These are phyloP conservation scores for Amanita brunnescens DNA, from an alignment of 768 basidiomycete species.

Conservation along the genomic window DNA sequence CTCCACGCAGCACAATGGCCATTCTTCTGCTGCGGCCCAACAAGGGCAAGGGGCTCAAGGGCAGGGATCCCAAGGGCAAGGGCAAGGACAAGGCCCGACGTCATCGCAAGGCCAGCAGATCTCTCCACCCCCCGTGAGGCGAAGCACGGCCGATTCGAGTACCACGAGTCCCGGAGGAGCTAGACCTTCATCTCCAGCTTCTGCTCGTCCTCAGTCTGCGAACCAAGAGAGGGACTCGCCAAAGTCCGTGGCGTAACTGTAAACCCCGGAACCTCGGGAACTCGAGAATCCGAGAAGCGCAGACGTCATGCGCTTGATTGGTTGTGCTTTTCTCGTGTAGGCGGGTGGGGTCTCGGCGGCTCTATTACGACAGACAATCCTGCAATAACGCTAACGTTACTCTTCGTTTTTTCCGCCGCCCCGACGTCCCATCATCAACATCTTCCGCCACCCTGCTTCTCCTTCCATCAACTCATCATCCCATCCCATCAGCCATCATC, in stretches of 20 bases:
- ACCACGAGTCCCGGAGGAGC: background rate
- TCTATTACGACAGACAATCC: too few species aligned
- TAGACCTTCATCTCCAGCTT: background rate
- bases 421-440: too few species aligned
- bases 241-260: background rate
- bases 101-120: background rate
- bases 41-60: background rate
- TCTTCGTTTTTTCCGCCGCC: too few species aligned
- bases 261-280: too few species aligned
- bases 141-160: background rate
- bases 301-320: too few species aligned
- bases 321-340: too few species aligned
- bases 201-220: background rate
- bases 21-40: background rate
- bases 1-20: background rate
- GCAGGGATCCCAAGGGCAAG: background rate
- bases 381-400: too few species aligned
- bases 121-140: background rate
- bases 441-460: too few species aligned
- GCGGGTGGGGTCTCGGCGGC: too few species aligned
- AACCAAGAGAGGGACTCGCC: conserved; percentile 2
- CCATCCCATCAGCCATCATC: too few species aligned
- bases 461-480: too few species aligned
- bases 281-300: too few species aligned
- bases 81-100: background rate